Percentiles rank a stretch among this genome's conserved stretches.
phyloP scores from a whole-genome alignment of 169 alveolate species.

The Ichthyophthirius multifiliis region DNA sequence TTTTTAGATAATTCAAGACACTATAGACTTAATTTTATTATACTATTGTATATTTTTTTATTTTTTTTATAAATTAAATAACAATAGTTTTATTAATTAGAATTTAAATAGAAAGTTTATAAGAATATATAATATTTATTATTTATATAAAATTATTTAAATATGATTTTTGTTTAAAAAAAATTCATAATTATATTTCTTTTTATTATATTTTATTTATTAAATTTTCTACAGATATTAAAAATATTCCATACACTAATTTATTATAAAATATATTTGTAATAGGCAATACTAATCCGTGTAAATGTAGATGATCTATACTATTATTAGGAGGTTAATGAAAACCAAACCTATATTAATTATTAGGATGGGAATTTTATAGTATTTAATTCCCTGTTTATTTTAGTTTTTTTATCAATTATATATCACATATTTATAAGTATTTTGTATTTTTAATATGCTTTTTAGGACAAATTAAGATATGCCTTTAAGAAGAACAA shows the following conservation, averaged over 20 bases:
- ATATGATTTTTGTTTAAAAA: background rate
- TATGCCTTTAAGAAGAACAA: background rate
- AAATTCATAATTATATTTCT: background rate
- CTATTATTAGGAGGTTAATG: conserved; percentile 1
- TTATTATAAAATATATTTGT: background rate
- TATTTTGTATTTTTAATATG: background rate
- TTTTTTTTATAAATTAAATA: too few relatives aligned
- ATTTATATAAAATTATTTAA: too few relatives aligned
- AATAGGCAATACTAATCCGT: background rate
- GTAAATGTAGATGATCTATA: background rate
- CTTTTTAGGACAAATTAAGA: background rate
- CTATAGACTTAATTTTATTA: too few relatives aligned
- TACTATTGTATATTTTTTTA: too few relatives aligned
- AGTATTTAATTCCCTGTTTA: background rate
- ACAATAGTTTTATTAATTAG: too few relatives aligned
- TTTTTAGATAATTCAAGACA: too few relatives aligned
- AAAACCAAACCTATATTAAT: background rate
- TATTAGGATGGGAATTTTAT: background rate
- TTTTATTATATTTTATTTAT: background rate
- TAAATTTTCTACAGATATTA: background rate
- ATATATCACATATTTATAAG: background rate
- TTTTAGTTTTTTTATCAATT: background rate
- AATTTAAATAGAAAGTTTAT: too few relatives aligned
- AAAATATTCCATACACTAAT: background rate
- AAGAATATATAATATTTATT: too few relatives aligned